These are phyloP conservation scores for Penstemon davidsonii DNA, from an alignment of 257 asterid genomes.

Conservation along the genomic window DNA sequence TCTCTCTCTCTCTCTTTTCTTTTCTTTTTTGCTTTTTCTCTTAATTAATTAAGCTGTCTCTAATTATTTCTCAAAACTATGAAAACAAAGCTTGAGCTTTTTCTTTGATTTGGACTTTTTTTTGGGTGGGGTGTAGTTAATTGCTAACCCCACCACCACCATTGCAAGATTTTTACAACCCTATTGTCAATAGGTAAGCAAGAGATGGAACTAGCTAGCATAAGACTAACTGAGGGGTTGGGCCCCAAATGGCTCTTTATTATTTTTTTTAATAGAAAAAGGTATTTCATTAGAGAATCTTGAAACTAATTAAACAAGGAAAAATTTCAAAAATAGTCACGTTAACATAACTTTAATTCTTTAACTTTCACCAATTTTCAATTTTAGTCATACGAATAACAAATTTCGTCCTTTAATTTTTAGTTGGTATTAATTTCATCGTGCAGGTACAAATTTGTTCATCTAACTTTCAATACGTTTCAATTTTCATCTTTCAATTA, in stretches of 20 bases:
- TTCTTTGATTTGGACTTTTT: not conserved
- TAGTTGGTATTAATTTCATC: too few relatives aligned
- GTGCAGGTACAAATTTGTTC: too few relatives aligned
- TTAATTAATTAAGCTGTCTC: conserved; percentile 27
- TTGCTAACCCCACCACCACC: conserved; percentile 33
- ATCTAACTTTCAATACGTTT: too few relatives aligned
- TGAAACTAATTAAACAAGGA: not conserved
- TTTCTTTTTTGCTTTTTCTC: conserved; percentile 34
- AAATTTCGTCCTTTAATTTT: too few relatives aligned
- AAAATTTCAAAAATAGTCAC: too few relatives aligned
- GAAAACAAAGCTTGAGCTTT: not conserved
- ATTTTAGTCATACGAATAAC: too few relatives aligned
- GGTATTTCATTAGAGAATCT: not conserved
- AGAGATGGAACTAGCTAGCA: not conserved
- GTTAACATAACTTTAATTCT: too few relatives aligned
- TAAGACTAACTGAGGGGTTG: too few relatives aligned
- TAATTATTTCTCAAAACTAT: not conserved
- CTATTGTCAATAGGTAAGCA: conserved; percentile 32
- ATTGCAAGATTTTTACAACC: too few relatives aligned
- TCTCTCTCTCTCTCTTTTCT: conserved; percentile 30
- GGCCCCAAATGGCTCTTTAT: not conserved
- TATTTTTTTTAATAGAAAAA: too few relatives aligned
- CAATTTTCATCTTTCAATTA: too few relatives aligned
- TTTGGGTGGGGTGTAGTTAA: conserved; percentile 5
- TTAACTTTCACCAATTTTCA: too few relatives aligned